These are phyloP conservation scores for Psilocybe sp. DNA, from an alignment of 768 basidiomycete species.

Conservation along the genomic window DNA sequence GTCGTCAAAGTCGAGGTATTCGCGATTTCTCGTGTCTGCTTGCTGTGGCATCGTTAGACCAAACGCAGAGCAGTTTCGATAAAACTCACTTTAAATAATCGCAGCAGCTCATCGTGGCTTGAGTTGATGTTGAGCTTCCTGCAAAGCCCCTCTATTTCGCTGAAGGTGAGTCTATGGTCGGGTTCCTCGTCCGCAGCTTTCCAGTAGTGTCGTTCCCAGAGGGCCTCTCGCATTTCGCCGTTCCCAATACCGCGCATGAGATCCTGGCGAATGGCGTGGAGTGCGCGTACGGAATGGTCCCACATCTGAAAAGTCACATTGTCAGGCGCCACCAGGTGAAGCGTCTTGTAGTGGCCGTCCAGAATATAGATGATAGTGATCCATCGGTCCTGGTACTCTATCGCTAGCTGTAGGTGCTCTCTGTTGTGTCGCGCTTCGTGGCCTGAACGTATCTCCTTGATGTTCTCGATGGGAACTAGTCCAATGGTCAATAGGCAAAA, in stretches of 20 bases:
- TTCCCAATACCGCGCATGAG: slow-evolving; percentile 76
- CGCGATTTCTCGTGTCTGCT: slow-evolving; percentile 56
- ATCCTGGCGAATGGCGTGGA: slow-evolving; percentile 67
- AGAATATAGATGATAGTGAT: slow-evolving; percentile 84
- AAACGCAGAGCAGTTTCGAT: neutral
- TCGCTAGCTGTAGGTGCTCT: slow-evolving; percentile 66
- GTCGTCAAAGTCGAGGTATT: slow-evolving; percentile 74
- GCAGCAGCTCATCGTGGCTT: slow-evolving; percentile 52
- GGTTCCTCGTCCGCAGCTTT: slow-evolving; percentile 62
- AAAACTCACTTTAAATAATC: slow-evolving; percentile 53
- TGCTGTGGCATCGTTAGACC: slow-evolving; percentile 38
- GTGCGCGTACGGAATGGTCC: slow-evolving; percentile 61
- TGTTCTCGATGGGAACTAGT: slow-evolving; percentile 81
- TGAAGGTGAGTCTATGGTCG: slow-evolving; percentile 65
- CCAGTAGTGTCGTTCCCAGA: slow-evolving; percentile 89
- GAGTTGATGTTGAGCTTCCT: slow-evolving; percentile 68
- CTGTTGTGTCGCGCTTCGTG: slow-evolving; percentile 73
- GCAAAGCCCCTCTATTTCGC: slow-evolving; percentile 74
- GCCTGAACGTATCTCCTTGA: slow-evolving; percentile 85
- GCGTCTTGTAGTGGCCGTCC: slow-evolving; percentile 76
- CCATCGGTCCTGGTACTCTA: slow-evolving; percentile 75
- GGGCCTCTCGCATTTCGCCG: slow-evolving; percentile 61
- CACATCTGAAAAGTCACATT: slow-evolving; percentile 49
- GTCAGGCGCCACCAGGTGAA: slow-evolving; percentile 79
- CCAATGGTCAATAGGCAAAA: neutral